A percentile compares a stretch with the other conserved stretches of the same genome.
These are phyloP conservation scores for Cynara cardunculus DNA, from an alignment of 129 eudicot genomes.

Conservation along the genomic window DNA sequence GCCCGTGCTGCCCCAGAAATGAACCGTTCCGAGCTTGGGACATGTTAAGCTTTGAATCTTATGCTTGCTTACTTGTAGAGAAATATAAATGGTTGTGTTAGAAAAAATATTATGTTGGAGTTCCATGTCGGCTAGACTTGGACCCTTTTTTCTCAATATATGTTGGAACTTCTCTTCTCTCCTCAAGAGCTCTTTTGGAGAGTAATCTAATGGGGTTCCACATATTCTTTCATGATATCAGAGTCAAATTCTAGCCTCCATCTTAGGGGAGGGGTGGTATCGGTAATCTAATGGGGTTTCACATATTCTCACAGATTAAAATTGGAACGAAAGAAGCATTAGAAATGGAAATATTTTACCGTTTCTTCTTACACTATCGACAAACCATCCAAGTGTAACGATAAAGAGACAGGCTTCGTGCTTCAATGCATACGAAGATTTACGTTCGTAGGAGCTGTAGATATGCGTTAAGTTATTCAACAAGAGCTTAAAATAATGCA, in stretches of 20 bases:
- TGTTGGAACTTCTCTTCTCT: no score
- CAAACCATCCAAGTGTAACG: constrained; percentile 94
- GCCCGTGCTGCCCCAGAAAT: background rate
- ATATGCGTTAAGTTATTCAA: constrained; percentile 40
- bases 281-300: background rate
- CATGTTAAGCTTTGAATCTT: background rate
- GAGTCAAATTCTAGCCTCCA: no score
- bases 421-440: constrained; percentile 56
- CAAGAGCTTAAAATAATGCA: background rate
- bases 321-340: background rate
- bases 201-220: no score
- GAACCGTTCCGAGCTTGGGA: background rate
- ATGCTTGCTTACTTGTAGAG: background rate
- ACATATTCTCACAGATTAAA: background rate
- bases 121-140: no score
- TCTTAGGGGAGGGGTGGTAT: background rate
- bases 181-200: no score
- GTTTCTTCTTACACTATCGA: constrained; percentile 78
- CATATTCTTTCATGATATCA: no score
- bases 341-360: constrained; percentile 38
- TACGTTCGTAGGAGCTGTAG: constrained; percentile 66
- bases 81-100: no score
- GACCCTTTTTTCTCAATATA: no score
- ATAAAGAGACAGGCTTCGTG: constrained; percentile 52
- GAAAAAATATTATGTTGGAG: no score